Evolutionary conservation across 2,329 filamentous ascomycete genomes (phyloP).

Genomic region (Hymenoscyphus salicellus): DNA sequence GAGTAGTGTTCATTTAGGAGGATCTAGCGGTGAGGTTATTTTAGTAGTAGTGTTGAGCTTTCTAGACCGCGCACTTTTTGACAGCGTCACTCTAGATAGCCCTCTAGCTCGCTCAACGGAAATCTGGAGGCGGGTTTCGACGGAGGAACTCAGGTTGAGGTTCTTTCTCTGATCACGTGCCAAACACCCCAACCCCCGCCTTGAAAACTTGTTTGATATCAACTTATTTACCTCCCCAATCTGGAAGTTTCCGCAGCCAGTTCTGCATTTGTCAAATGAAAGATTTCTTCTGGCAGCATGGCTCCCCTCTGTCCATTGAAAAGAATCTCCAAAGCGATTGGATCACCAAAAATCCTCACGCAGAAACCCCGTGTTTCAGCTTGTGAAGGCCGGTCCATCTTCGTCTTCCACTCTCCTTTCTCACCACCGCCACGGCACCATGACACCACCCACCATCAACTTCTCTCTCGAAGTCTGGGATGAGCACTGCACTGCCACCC

Average conservation of each 20-base stretch:
- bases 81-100: too few species aligned
- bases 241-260: background rate
- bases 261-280: background rate
- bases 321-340: background rate
- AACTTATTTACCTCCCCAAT: background rate
- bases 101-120: too few species aligned
- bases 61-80: too few species aligned
- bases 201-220: background rate
- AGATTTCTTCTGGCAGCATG: too few species aligned
- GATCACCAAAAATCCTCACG: constrained; percentile 4
- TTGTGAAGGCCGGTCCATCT: too few species aligned
- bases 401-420: background rate
- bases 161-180: too few species aligned
- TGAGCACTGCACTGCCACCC: background rate
- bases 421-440: constrained; percentile 1
- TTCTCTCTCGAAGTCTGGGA: background rate
- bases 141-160: too few species aligned
- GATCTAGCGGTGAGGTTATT: background rate
- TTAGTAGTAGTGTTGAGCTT: background rate
- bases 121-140: too few species aligned
- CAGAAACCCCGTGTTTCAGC: constrained; percentile 23
- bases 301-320: too few species aligned
- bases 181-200: too few species aligned
- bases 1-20: background rate
- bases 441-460: background rate